Evolutionary conservation across 495 filamentous ascomycete species (phyloP).

Genomic region (Penicillium chermesinum): DNA sequence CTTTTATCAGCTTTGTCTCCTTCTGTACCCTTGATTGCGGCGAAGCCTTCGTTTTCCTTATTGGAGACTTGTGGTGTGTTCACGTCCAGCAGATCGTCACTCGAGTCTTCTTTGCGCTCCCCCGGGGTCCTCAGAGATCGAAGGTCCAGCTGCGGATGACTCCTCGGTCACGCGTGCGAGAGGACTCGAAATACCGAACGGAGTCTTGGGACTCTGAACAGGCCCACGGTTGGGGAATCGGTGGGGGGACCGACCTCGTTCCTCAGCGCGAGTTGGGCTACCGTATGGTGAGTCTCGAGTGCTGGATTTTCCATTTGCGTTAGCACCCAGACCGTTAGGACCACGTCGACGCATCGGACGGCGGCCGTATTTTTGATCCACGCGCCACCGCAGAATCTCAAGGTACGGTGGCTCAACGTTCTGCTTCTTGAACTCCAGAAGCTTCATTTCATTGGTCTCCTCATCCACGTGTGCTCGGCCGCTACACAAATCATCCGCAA

Average conservation of each 20-base stretch:
- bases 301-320: conserved; percentile 32
- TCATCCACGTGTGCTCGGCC: conserved; percentile 87
- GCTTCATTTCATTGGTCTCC: conserved; percentile 83
- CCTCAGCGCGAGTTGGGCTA: conserved; percentile 46
- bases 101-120: conserved; percentile 27
- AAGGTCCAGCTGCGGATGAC: conserved; percentile 32
- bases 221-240: conserved; percentile 45
- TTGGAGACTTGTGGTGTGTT: conserved; percentile 37
- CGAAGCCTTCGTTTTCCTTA: conserved; percentile 33
- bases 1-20: conserved; percentile 30
- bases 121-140: conserved; percentile 32
- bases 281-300: conserved; percentile 48
- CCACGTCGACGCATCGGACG: conserved; percentile 38
- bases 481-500: conserved; percentile 85
- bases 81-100: conserved; percentile 44
- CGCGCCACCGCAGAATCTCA: conserved; percentile 89
- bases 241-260: conserved; percentile 51
- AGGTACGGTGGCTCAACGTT: conserved; percentile 91
- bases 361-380: conserved; percentile 89
- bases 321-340: conserved; percentile 39
- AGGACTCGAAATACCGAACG: conserved; percentile 48
- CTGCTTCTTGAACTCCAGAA: conserved; percentile 81
- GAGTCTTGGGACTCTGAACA: conserved; percentile 45
- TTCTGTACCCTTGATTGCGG: conserved; percentile 15
- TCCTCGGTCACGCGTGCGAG: conserved; percentile 51